A percentile compares a stretch with the other conserved stretches of the same genome.
These are phyloP conservation scores for Sisymbrium irio DNA, from an alignment of 345 rosid species.

Conservation along the genomic window DNA sequence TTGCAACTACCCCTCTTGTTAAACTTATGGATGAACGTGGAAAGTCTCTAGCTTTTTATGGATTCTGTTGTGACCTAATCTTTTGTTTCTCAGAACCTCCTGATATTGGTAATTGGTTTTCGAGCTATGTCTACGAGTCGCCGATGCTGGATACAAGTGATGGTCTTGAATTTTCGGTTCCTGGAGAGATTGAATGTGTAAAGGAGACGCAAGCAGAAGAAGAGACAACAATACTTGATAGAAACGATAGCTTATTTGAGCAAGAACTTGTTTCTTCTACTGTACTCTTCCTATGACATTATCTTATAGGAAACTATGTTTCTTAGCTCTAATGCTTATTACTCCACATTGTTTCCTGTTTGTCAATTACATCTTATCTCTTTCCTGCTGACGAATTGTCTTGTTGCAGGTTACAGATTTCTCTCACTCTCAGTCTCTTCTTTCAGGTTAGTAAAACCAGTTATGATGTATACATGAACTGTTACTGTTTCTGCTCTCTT, in stretches of 20 bases:
- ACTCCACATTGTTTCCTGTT: too few species aligned
- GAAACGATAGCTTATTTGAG: background rate
- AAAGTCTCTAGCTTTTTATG: constrained; percentile 2
- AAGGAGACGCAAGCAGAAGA: constrained; percentile 14
- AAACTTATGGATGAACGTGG: background rate
- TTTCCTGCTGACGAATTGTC: background rate
- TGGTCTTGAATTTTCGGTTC: constrained; percentile 28
- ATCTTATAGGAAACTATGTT: too few species aligned
- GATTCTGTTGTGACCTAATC: background rate
- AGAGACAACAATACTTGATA: background rate
- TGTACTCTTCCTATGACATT: too few species aligned
- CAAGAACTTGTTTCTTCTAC: constrained; percentile 22
- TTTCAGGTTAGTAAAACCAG: constrained; percentile 47
- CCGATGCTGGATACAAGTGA: constrained; percentile 45
- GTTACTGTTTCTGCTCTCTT: background rate
- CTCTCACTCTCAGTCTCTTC: constrained; percentile 17
- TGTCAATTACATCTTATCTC: background rate
- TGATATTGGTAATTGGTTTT: constrained; percentile 54
- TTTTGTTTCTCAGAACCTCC: constrained; percentile 51
- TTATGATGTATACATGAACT: background rate
- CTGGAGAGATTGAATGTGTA: constrained; percentile 33
- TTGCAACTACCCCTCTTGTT: background rate
- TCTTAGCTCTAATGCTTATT: too few species aligned
- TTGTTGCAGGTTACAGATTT: constrained; percentile 41
- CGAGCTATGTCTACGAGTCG: constrained; percentile 64